Conservation (phyloP, 306 rosid genomes). For the Vigna trinervia region DNA sequence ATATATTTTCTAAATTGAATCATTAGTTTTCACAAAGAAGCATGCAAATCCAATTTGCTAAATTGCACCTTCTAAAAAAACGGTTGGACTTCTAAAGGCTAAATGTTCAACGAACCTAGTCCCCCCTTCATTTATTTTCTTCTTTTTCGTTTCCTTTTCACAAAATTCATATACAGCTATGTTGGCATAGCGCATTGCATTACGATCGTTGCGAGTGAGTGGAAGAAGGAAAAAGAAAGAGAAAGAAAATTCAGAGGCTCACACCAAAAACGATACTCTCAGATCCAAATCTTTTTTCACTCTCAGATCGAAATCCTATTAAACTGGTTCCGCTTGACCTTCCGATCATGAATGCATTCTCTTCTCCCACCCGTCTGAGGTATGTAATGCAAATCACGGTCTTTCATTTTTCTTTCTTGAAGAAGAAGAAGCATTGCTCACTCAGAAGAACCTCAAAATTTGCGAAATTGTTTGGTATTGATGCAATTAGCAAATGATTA, state of each 20-base stretch:
- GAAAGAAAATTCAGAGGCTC: conserved; percentile 14
- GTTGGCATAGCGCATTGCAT: background rate
- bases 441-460: conserved; percentile 9
- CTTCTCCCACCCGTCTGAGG: conserved; percentile 52
- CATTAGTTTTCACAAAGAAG: too few relatives aligned
- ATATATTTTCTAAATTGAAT: too few relatives aligned
- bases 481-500: conserved; percentile 24
- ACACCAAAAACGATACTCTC: conserved; percentile 30
- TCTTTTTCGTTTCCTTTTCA: background rate
- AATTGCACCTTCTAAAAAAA: background rate
- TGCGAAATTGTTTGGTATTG: background rate
- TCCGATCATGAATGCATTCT: conserved; percentile 83
- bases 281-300: conserved; percentile 61
- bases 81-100: background rate
- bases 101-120: background rate
- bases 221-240: background rate
- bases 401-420: background rate
- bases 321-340: conserved; percentile 57
- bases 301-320: conserved; percentile 48
- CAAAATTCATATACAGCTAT: background rate
- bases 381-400: background rate
- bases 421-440: background rate
- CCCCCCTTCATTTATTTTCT: conserved; percentile 5
- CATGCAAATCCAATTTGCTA: background rate
- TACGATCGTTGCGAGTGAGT: background rate